Conservation (phyloP, 2,329 filamentous ascomycete species). For the Dactylella cylindrospora region DNA sequence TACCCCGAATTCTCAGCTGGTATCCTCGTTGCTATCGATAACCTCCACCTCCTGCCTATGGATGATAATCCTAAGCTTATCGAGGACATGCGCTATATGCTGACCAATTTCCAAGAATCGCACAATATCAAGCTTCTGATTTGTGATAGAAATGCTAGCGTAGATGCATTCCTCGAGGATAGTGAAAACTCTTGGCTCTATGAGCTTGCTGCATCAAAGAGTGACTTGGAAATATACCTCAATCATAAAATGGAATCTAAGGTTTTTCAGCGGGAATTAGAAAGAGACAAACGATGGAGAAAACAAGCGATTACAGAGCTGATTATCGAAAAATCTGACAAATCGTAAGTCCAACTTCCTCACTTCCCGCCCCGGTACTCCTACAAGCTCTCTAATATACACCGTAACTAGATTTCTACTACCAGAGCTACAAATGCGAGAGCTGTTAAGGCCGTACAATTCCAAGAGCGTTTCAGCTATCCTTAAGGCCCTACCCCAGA, state of each 20-base stretch:
- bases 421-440: slow-evolving; percentile 9
- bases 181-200: slow-evolving; percentile 4
- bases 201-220: slow-evolving; percentile 3
- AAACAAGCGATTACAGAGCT: slow-evolving; percentile 9
- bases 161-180: slow-evolving; percentile 2
- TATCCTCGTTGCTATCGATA: slow-evolving; percentile 10
- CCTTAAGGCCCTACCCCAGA: slow-evolving; percentile 8
- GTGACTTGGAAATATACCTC: slow-evolving; percentile 11
- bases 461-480: neutral
- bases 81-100: neutral
- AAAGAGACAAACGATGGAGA: neutral
- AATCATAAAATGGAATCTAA: slow-evolving; percentile 11
- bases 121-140: slow-evolving; percentile 5
- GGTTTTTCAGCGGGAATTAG: neutral
- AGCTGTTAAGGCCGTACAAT: slow-evolving; percentile 1
- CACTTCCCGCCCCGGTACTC: neutral
- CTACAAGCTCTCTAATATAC: slow-evolving; percentile 1
- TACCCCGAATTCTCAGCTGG: slow-evolving; percentile 4
- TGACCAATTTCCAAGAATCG: neutral
- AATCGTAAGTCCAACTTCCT: slow-evolving; percentile 6
- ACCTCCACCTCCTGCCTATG: slow-evolving; percentile 14
- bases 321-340: slow-evolving; percentile 8
- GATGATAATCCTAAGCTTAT: slow-evolving; percentile 3
- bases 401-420: slow-evolving; percentile 13
- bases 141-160: slow-evolving; percentile 1